Evolutionary conservation across 352 stramenopile species (phyloP).

Genomic region (Aphanomyces euteiches): DNA sequence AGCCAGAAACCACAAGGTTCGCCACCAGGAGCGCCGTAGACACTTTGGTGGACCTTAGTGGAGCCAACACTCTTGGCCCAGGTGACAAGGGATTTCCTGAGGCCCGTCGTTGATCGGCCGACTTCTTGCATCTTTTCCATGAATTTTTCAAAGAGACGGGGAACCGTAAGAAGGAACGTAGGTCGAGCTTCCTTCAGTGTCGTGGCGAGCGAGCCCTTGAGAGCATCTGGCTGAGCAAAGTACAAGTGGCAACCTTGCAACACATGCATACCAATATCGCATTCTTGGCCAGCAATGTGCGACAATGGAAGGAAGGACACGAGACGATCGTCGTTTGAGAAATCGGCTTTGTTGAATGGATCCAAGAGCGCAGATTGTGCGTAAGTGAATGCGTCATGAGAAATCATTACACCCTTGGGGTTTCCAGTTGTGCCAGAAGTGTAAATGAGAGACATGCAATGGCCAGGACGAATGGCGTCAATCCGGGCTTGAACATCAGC

Average conservation of each 20-base stretch:
- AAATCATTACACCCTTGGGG: slow-evolving; percentile 67
- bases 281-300: slow-evolving; percentile 58
- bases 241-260: slow-evolving; percentile 41
- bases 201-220: slow-evolving; percentile 61
- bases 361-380: slow-evolving; percentile 61
- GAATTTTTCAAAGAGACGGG: slow-evolving; percentile 71
- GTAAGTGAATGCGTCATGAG: slow-evolving; percentile 48
- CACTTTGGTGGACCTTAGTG: slow-evolving; percentile 36
- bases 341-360: slow-evolving; percentile 63
- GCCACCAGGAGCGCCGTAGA: slow-evolving; percentile 22
- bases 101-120: slow-evolving; percentile 37
- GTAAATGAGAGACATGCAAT: slow-evolving; percentile 82
- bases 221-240: slow-evolving; percentile 74
- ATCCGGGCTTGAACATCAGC: slow-evolving; percentile 43
- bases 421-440: slow-evolving; percentile 70
- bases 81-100: slow-evolving; percentile 55
- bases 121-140: slow-evolving; percentile 73
- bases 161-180: slow-evolving; percentile 82
- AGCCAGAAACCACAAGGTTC: slow-evolving; percentile 44
- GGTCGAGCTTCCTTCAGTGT: slow-evolving; percentile 67
- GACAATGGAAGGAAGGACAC: slow-evolving; percentile 88
- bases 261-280: slow-evolving; percentile 47
- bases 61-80: slow-evolving; percentile 47
- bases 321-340: slow-evolving; percentile 70
- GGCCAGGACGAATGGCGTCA: slow-evolving; percentile 55